Base-by-base conservation (phyloP, 495 filamentous ascomycete species). In the Talaromyces wortmannii region DNA sequence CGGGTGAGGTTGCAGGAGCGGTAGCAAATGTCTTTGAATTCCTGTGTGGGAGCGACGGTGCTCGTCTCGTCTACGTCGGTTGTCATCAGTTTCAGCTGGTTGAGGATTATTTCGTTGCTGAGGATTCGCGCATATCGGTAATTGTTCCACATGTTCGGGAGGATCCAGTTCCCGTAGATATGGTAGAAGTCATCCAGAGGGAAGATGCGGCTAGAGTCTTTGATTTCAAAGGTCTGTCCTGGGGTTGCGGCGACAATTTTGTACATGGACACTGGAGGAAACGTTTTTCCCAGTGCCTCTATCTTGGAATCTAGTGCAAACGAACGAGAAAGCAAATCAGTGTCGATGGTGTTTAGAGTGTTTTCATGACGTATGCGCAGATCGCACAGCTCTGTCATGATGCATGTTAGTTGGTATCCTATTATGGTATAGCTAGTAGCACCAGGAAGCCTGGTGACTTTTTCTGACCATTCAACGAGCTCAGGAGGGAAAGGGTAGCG, bases 101-200 rank as follows among this genome's bases (percentile, higher is more conserved):
- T 23, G n/a, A 50, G 29, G n/a, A 50, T 50, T n/a, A 50, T 69
- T 53, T 85, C 78, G 61, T 77, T 80, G 18, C 78, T 68, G 13
- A 86, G 61, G 46, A 86, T 79, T 18, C 81, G 78, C 3, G 80
- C 75, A 65, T 77, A 80, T 31, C 86, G 82, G 59, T 83, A 86
- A 51, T 83, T 76, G 53, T 85, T 87, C 81, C 82, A 86, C 29
- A 78, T 71, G 29, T 79, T 73, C 12, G 75, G 74, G 29, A 77
- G 67, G 79, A 81, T 85, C 33, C 81, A 72, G 53, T 79, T 75
- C 4, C 60, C 60, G 60, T 88, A 89, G 12, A 78, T 62, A 58
- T 88, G 82, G 60, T 85, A 87, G 54, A 73, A 70, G 31, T 78
- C 74, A 44, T 79, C 76, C 57, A 82, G 83, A 2, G 60, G 59